A percentile compares a stretch with the other conserved stretches of the same genome.
Conservation (phyloP, 2,329 filamentous ascomycete species). For the Chaetomiaceae sp. region DNA sequence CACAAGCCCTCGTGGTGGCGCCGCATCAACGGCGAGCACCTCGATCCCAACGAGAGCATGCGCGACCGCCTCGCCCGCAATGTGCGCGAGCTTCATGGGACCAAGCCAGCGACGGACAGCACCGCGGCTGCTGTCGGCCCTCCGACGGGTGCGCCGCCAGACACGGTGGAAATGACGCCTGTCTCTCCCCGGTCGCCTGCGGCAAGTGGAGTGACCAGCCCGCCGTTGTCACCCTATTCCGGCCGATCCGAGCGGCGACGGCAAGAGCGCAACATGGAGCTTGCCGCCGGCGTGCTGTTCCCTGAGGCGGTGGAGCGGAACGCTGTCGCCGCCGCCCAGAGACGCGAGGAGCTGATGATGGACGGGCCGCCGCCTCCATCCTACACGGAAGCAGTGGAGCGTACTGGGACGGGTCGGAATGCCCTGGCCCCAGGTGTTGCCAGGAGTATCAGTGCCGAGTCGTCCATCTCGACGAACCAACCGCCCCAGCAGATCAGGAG, state of each 20-base stretch:
- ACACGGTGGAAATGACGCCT: conserved; percentile 28
- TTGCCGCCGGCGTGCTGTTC: conserved; percentile 44
- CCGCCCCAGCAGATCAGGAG: conserved; percentile 50
- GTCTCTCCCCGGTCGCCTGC: conserved; percentile 16
- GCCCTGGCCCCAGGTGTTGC: conserved; percentile 24
- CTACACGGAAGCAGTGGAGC: conserved; percentile 13
- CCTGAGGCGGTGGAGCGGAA: conserved; percentile 33
- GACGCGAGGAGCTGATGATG: conserved; percentile 35
- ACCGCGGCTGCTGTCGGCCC: conserved; percentile 28
- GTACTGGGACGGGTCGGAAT: background rate
- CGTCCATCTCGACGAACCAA: conserved; percentile 40
- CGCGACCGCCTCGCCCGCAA: conserved; percentile 50
- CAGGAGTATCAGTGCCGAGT: conserved; percentile 41
- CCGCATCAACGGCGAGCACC: conserved; percentile 40
- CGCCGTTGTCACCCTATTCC: conserved; percentile 31
- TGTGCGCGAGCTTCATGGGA: conserved; percentile 48
- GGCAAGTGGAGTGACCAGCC: conserved; percentile 11
- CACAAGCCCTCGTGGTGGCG: conserved; percentile 63
- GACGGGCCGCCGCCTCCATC: conserved; percentile 34
- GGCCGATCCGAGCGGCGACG: conserved; percentile 42
- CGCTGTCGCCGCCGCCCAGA: conserved; percentile 29
- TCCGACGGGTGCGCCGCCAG: conserved; percentile 3
- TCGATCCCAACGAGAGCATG: conserved; percentile 35
- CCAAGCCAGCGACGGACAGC: conserved; percentile 28
- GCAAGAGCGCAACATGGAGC: conserved; percentile 38